Conservation (phyloP, 805 yeast species). For the Saccharomycopsis fermentans region DNA sequence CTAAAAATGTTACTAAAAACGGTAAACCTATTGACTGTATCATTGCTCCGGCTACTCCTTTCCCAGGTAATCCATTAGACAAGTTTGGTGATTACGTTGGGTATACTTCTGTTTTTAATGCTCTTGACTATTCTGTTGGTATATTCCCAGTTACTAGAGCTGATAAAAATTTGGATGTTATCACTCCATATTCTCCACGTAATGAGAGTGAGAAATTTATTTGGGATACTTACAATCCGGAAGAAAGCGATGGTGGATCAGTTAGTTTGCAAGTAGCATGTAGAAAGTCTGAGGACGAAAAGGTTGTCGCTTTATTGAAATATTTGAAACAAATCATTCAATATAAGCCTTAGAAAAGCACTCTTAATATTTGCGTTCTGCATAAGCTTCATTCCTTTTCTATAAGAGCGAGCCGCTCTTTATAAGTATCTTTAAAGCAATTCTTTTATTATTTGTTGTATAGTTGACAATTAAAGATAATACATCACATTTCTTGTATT, state of each 20-base stretch:
- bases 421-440: too few relatives aligned
- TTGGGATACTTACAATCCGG: conserved; percentile 39
- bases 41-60: conserved; percentile 37
- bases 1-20: conserved; percentile 28
- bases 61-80: conserved; percentile 30
- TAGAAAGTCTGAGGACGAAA: conserved; percentile 52
- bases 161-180: conserved; percentile 32
- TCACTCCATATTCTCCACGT: conserved; percentile 24
- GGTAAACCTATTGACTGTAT: conserved; percentile 38
- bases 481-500: too few relatives aligned
- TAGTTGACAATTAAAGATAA: too few relatives aligned
- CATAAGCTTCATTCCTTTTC: too few relatives aligned
- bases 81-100: conserved; percentile 26
- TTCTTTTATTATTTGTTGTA: too few relatives aligned
- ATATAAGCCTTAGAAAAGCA: not conserved
- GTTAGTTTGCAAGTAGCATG: conserved; percentile 59
- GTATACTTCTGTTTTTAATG: conserved; percentile 35
- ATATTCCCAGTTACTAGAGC: conserved; percentile 39
- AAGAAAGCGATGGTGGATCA: conserved; percentile 47
- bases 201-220: conserved; percentile 36
- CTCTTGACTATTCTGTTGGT: conserved; percentile 32
- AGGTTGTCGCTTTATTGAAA: conserved; percentile 39
- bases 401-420: too few relatives aligned
- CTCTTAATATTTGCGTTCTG: too few relatives aligned
- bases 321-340: not conserved